Evolutionary conservation across 495 filamentous ascomycete species (phyloP), one percentile per base, ranked within the genome.

Genomic region (Achaetomiella virescens): DNA sequence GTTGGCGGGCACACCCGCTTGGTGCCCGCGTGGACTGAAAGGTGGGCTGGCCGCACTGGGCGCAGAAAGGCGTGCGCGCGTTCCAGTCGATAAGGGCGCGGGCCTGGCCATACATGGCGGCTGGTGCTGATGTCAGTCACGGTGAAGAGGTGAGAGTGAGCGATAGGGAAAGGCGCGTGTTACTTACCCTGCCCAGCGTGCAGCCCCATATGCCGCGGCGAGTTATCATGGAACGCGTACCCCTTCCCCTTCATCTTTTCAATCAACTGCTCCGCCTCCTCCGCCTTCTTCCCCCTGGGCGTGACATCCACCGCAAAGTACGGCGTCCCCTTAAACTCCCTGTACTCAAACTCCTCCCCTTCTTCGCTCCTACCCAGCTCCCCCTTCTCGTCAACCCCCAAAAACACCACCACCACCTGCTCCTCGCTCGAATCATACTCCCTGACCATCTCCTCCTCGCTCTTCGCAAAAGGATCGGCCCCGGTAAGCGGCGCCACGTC

Each of bases 71-170:
- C 66, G 96, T 97, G 43, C 92, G 87, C 46, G 76, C 80, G 71
- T 98, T 97, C 93, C 93, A 98, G 73, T 97, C 93, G 27, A 92
- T 67, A 36, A 96, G 72, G n/a, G 88, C 84, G 60, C 92, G 86
- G 3, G 90, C 88, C 65, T 93, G 87, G n/a, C 89, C 95, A 65
- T 89, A 91, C 41, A 95, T 89, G 52, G 91, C 91, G 55, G 90
- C 92, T 91, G 48, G 12, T 40, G 0, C 1, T 9, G 20, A 14
- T 55, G 10, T 22, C 12, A 22, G 29, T 49, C 48, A 18, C 15
- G 22, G 6, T 18, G 22, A 4, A 25, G 15, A 3, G 41, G 27
- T 5, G 9, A 21, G 22, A 14, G 14, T 18, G 33, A 17, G 46
- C 1, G 45, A 21, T 44, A 18, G 6, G 2, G 6, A 15, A 6